Percentiles rank a stretch among this genome's conserved stretches.
These are phyloP conservation scores for Mortierella sp. DNA, from an alignment of 371 early-diverging fungal species.

Conservation along the genomic window DNA sequence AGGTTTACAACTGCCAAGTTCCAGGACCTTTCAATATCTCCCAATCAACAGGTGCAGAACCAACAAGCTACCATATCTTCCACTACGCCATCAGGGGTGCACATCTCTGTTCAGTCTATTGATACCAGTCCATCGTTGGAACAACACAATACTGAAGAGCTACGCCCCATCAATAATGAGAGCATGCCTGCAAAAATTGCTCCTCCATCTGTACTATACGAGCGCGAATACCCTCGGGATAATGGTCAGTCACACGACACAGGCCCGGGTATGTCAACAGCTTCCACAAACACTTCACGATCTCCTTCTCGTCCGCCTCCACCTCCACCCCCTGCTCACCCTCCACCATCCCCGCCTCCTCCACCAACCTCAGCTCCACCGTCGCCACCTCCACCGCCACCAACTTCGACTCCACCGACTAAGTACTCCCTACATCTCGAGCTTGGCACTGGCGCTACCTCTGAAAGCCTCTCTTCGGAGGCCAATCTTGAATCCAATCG, in stretches of 20 bases:
- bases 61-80: not conserved
- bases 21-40: conserved; percentile 19
- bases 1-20: conserved; percentile 15
- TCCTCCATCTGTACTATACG: not conserved
- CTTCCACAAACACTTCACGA: not conserved
- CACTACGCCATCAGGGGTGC: no score
- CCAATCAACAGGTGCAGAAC: not conserved
- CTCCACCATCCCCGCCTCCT: conserved; percentile 11
- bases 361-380: conserved; percentile 13
- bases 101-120: not conserved
- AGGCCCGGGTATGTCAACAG: not conserved
- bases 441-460: not conserved
- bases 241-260: not conserved
- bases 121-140: not conserved
- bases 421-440: not conserved
- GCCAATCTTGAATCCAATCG: not conserved
- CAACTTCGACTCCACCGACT: conserved; percentile 2
- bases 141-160: not conserved
- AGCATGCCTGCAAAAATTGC: not conserved
- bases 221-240: not conserved
- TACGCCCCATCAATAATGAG: not conserved
- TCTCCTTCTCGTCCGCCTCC: not conserved
- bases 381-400: conserved; percentile 20
- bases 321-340: not conserved
- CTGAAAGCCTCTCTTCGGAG: no score